Base-by-base conservation (phyloP, 495 filamentous ascomycete genomes). In the Daldinia loculata region DNA sequence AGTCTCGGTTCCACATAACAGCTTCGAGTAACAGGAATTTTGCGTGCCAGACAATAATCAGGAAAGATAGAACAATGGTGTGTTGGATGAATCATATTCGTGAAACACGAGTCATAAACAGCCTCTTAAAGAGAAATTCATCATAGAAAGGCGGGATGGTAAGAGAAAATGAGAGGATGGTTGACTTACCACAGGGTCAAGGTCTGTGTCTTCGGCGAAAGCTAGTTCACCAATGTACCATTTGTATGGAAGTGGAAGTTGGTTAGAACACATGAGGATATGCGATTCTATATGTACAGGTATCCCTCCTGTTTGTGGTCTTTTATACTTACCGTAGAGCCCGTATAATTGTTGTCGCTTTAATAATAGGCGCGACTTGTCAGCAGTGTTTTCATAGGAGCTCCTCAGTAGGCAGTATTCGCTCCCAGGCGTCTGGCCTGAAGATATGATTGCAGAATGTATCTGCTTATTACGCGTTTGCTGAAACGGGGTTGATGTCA, bases 401-500 rank as follows among this genome's bases (percentile, higher is more conserved):
- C 26, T 52, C 9, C 17, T 45, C 0, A 24, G 19, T 48, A 24
- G 43, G 22, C 14, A 30, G 14, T 30, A 6, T n/a, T 14, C n/a
- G 15, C 12, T 30, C 50, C 50, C 6, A 8, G 50, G 5, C 22
- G 52, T 29, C 15, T 14, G 30, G 53, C 29, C 30, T 22, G 15
- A 8, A 9, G 5, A 56, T 56, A 12, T 11, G 17, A 11, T 60
- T 29, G 36, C 38, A 30, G 36, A 0, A 32, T 27, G 4, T 29
- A 6, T 43, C 36, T 32, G 56, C 48, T 52, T 56, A 74, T 9
- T 75, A 48, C 38, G 38, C 60, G 19, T 61, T 59, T 63, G 82
- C 80, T 19, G 75, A 81, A 51, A 85, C 84, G n/a, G 84, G 79
- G 39, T 83, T 80, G 68, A 98, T 88, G 58, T 97, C 94, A 67